Conservation (phyloP, 108 stramenopile genomes). For the Pseudonitzschia pungens region DNA sequence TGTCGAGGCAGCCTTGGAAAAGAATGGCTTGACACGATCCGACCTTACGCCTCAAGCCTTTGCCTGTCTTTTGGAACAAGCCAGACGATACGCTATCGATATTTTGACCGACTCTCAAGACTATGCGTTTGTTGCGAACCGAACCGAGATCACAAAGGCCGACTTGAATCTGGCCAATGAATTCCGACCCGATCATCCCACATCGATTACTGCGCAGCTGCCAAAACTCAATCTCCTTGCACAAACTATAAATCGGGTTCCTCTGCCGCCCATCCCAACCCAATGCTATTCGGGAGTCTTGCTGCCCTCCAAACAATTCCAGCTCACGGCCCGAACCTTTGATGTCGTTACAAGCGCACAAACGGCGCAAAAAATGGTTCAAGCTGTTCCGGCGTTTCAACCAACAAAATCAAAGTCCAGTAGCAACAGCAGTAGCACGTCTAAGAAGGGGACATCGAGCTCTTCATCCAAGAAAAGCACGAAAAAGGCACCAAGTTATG, state of each 20-base stretch:
- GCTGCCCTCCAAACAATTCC: constrained; percentile 62
- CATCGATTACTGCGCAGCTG: constrained; percentile 36
- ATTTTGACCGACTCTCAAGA: constrained; percentile 78
- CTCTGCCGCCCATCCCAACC: constrained; percentile 72
- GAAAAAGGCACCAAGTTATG: constrained; percentile 41
- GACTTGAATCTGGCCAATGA: constrained; percentile 52
- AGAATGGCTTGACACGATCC: constrained; percentile 52
- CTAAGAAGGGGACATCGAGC: constrained; percentile 1
- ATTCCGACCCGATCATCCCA: constrained; percentile 51
- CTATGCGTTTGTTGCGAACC: constrained; percentile 58
- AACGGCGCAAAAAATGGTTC: constrained; percentile 53
- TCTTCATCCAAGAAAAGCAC: constrained; percentile 14
- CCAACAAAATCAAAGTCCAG: constrained; percentile 1
- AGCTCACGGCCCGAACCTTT: constrained; percentile 75
- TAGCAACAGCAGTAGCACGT: constrained; percentile 6
- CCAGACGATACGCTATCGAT: constrained; percentile 71
- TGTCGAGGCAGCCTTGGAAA: constrained; percentile 53
- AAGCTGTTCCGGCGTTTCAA: constrained; percentile 18
- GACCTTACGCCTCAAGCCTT: constrained; percentile 78
- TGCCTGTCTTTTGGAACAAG: constrained; percentile 75
- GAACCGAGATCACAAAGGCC: constrained; percentile 45
- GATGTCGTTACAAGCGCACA: constrained; percentile 80
- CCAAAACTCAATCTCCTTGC: constrained; percentile 62
- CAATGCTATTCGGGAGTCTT: constrained; percentile 74
- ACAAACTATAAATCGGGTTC: constrained; percentile 59